Conservation (phyloP, 805 yeast genomes). For the Zygoascus flipseniorum region DNA sequence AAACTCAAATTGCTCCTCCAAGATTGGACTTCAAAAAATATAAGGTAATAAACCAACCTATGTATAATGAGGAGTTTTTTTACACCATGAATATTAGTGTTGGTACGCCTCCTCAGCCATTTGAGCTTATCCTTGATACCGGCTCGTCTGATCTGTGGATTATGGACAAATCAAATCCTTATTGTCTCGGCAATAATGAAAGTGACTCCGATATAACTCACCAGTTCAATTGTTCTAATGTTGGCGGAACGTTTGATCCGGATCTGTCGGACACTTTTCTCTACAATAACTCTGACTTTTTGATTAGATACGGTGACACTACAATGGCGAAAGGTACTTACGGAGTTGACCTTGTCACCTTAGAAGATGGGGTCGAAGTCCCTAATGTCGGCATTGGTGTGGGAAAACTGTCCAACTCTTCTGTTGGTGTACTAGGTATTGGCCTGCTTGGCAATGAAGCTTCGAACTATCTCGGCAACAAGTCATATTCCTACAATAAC, state of each 20-base stretch:
- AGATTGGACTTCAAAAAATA: not conserved
- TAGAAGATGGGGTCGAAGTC: constrained; percentile 44
- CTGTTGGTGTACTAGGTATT: constrained; percentile 43
- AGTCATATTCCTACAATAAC: constrained; percentile 15
- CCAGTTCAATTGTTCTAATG: constrained; percentile 17
- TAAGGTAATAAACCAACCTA: not conserved
- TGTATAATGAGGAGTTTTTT: not conserved
- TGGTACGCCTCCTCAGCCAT: constrained; percentile 37
- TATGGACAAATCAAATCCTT: constrained; percentile 14
- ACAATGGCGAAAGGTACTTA: constrained; percentile 47
- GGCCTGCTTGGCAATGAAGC: constrained; percentile 30
- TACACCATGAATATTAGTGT: constrained; percentile 53
- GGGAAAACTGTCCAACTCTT: constrained; percentile 56
- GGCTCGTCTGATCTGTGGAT: constrained; percentile 47
- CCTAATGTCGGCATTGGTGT: constrained; percentile 60
- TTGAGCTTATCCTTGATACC: constrained; percentile 38
- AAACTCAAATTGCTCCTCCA: constrained; percentile 8
- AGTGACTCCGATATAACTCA: not conserved
- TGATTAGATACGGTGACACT: constrained; percentile 33
- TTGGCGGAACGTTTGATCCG: constrained; percentile 24
- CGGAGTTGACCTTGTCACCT: constrained; percentile 51
- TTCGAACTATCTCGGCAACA: constrained; percentile 18
- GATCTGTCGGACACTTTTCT: constrained; percentile 22
- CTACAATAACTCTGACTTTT: constrained; percentile 15
- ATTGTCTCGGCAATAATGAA: not conserved